These are phyloP conservation scores for Chrysoporthe deuterocubensis DNA, from an alignment of 2,329 filamentous ascomycete species.

Conservation along the genomic window DNA sequence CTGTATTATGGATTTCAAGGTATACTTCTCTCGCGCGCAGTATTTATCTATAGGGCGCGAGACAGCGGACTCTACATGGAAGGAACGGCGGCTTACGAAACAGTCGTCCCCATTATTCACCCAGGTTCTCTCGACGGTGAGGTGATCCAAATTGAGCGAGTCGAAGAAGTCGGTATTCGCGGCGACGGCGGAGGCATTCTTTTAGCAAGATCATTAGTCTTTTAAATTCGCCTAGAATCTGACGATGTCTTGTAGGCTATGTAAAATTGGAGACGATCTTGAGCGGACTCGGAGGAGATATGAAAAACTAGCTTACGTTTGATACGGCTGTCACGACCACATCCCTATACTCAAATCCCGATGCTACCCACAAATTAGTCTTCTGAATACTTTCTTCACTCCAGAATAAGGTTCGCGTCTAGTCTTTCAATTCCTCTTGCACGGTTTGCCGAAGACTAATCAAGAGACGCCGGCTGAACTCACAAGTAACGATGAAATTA, in stretches of 20 bases:
- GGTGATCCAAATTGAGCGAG: slow-evolving; percentile 58
- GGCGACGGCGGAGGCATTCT: slow-evolving; percentile 47
- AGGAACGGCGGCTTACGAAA: slow-evolving; percentile 40
- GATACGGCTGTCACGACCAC: slow-evolving; percentile 59
- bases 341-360: slow-evolving; percentile 41
- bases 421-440: not conserved
- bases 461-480: slow-evolving; percentile 14
- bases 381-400: no score
- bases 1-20: not conserved
- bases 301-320: slow-evolving; percentile 31
- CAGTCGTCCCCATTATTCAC: slow-evolving; percentile 64
- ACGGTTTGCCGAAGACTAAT: no score
- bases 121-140: slow-evolving; percentile 54
- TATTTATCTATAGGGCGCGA: no score
- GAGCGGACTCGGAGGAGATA: not conserved
- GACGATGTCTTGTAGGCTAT: not conserved
- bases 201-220: not conserved
- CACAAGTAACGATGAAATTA: slow-evolving; percentile 63
- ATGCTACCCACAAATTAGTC: slow-evolving; percentile 13
- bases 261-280: not conserved
- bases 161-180: slow-evolving; percentile 69
- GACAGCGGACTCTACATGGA: rapidly evolving
- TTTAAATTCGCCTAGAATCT: not conserved
- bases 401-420: not conserved
- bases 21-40: not conserved